A percentile compares a stretch with the other conserved stretches of the same genome.
Conservation (phyloP, 1,284 basidiomycete species). For the Heterobasidion irregulare region DNA sequence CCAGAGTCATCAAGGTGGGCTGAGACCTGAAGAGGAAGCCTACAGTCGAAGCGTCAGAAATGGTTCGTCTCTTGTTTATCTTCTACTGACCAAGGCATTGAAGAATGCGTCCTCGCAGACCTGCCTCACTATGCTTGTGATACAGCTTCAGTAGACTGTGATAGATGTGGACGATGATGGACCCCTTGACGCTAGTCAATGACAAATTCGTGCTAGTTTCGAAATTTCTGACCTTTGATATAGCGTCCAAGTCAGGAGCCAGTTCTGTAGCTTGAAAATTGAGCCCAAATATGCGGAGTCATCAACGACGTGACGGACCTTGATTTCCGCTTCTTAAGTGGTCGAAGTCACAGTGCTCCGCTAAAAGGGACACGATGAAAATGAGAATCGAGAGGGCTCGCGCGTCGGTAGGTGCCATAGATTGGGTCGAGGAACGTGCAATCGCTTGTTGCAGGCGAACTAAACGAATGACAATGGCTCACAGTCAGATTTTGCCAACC, state of each 20-base stretch:
- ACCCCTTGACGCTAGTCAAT: slow-evolving; percentile 33
- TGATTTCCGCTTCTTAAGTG: slow-evolving; percentile 50
- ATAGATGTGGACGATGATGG: slow-evolving; percentile 81
- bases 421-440: not conserved
- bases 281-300: not conserved
- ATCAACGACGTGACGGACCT: slow-evolving; percentile 24
- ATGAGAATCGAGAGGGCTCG: slow-evolving; percentile 55
- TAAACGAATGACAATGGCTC: slow-evolving; percentile 14
- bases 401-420: slow-evolving; percentile 26
- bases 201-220: slow-evolving; percentile 2
- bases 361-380: slow-evolving; percentile 78
- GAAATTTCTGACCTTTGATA: slow-evolving; percentile 41
- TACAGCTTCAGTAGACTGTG: slow-evolving; percentile 64
- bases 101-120: slow-evolving; percentile 57
- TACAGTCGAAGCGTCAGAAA: slow-evolving; percentile 17
- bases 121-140: slow-evolving; percentile 44
- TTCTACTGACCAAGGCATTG: slow-evolving; percentile 71
- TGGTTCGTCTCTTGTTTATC: not conserved
- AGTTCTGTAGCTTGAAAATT: slow-evolving; percentile 30
- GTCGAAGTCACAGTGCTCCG: slow-evolving; percentile 88
- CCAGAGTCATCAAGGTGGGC: slow-evolving; percentile 80
- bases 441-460: slow-evolving; percentile 54
- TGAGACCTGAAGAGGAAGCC: slow-evolving; percentile 90
- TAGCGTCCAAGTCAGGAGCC: slow-evolving; percentile 45
- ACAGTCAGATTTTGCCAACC: not conserved